Base-by-base conservation (phyloP, 352 stramenopile species). In the Globisporangium paroecandrum region DNA sequence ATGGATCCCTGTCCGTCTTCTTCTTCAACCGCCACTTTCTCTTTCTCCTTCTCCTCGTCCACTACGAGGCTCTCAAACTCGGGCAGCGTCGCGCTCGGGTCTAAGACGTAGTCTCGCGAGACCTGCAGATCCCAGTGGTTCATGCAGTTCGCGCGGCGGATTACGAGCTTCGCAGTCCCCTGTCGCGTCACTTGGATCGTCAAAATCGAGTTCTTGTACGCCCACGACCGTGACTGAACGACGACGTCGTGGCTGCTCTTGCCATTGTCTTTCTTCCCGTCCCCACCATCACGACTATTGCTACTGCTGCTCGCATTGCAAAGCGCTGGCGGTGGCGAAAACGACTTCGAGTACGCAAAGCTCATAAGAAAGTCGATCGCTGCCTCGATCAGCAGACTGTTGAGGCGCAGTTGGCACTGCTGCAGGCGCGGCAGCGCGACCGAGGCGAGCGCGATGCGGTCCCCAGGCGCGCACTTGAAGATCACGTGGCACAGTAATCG, bases 301-400 rank as follows among this genome's bases (percentile, higher is more conserved):
- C 3, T 18, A 9, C 41, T 8, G 10, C 43, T 51, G 6, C 43
- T 51, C 18, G 65, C 43, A 64, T 47, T 77, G 53, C 62, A 68
- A 1, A 84, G 56, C 1, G 83, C 74, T 34, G 85, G 74, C 10
- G 85, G 74, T 12, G 67, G 58, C 9, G 83, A 24, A 34, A 75
- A 67, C 15, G 85, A 89, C 24, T 77, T 75, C 5, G 82, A 87
- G 38, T 89, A 78, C 24, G 84, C 83, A 69, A 87, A 89, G 61
- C 75, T 90, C 81, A 91, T 87, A 24, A 95, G 69, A 53, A 92
- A 93, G 57, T 95, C 88, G 9, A 95, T 77, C 15, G 84, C 84
- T 7, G 81, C 74, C 62, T 95, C 84, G 7, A 81, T 68, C 25
- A 95, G 62, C 58, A 86, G 60, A 41, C 67, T 81, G 53, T 87